These are phyloP conservation scores for Talaromyces sp. DNA, from an alignment of 2,329 filamentous ascomycete species.

Conservation along the genomic window DNA sequence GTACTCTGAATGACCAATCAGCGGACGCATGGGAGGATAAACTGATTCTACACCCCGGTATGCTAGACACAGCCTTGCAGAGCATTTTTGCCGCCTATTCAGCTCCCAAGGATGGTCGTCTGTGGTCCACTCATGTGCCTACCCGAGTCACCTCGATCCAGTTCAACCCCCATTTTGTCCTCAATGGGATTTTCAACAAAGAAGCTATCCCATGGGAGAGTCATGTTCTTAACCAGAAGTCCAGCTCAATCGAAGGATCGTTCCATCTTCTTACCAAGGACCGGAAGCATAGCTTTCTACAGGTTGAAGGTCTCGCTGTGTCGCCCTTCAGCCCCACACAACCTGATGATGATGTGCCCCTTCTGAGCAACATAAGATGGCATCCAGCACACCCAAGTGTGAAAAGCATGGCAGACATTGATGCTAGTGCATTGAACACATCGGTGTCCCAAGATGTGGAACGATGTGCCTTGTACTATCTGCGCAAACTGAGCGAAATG, in stretches of 20 bases:
- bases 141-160: slow-evolving; percentile 12
- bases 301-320: not conserved
- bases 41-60: slow-evolving; percentile 22
- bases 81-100: slow-evolving; percentile 29
- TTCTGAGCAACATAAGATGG: not conserved
- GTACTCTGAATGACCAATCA: not conserved
- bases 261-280: not conserved
- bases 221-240: no score
- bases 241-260: no score
- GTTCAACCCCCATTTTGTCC: slow-evolving; percentile 11
- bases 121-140: slow-evolving; percentile 22
- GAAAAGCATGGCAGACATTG: not conserved
- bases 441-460: not conserved
- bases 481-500: not conserved
- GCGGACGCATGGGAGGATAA: not conserved
- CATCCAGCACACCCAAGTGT: not conserved
- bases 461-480: not conserved
- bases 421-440: not conserved
- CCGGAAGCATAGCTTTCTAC: not conserved
- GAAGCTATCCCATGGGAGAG: no score
- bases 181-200: no score
- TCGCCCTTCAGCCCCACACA: not conserved
- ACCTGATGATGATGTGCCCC: not conserved
- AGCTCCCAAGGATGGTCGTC: slow-evolving; percentile 19
- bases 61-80: slow-evolving; percentile 33